Base-by-base conservation (phyloP, 148 eudicot genomes). In the Fagopyrum tataricum region DNA sequence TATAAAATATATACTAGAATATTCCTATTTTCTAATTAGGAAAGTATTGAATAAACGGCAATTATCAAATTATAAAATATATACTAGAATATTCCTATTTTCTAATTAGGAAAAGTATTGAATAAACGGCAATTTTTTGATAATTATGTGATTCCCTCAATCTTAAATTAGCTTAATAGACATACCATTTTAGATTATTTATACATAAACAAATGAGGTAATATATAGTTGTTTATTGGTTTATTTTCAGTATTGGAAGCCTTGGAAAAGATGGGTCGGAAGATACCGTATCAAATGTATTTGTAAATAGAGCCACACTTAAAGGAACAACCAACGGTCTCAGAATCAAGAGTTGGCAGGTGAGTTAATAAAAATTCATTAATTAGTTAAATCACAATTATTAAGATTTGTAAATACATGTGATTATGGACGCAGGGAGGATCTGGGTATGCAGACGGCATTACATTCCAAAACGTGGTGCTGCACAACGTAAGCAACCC, bases 291-390 rank as follows among this genome's bases (percentile, higher is more conserved):
- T 92, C 97, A 49, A 82, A 88, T 72, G 86, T 95, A 26, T 37
- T 72, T 39, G 91, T 95, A 56, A 86, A 83, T 55, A 74, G 84
- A 66, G 94, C 83, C n/a, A 80, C 5, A 69, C 76, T 95, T 40
- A 76, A 76, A 20, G 92, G 93, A 75, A 90, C 97, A 26, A 85
- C 82, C 14, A 89, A 95, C 79, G 98, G 98, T 23, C 85, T 91
- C 5, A 81, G 98, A 78, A 91, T 95, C 44, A 95, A 95, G 80
- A 88, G 93, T 74, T 95, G 99, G 99, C 99, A 90, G 98, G 98
- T 94, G 73, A 53, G 14, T 31, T 6, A 55, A 4, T 11, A 6
- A 18, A n/a, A n/a, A n/a, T n/a, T n/a, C n/a, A n/a, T n/a, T n/a
- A n/a, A n/a, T n/a, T n/a, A n/a, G n/a, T n/a, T n/a, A n/a, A n/a